Conservation (phyloP, 1,139 yeast genomes). For the Kluyveromyces sp. region DNA sequence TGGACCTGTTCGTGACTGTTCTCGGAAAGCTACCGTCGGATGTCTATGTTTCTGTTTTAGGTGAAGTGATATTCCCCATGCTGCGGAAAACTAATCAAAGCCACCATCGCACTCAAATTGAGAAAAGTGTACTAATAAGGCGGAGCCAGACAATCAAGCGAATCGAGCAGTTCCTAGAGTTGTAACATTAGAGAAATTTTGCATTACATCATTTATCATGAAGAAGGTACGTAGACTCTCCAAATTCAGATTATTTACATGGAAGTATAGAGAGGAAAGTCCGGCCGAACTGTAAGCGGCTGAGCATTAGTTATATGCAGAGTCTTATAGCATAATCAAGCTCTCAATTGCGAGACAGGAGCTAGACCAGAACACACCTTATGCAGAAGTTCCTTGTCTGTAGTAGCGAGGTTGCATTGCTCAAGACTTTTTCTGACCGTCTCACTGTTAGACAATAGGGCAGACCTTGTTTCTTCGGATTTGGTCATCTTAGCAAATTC, state of each 20-base stretch:
- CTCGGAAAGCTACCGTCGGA: conserved; percentile 18
- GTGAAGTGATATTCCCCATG: conserved; percentile 14
- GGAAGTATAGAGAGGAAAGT: too few relatives aligned
- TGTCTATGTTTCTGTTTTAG: conserved; percentile 15
- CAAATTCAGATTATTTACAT: conserved; percentile 11
- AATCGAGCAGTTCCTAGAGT: conserved; percentile 8
- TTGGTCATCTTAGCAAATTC: conserved; percentile 18
- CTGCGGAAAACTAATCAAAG: conserved; percentile 13
- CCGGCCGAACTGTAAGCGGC: too few relatives aligned
- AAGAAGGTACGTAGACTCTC: background rate
- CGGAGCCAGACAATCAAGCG: conserved; percentile 15
- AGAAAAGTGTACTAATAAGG: conserved; percentile 22
- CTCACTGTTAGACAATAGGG: conserved; percentile 18
- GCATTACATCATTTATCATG: background rate
- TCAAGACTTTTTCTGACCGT: conserved; percentile 23
- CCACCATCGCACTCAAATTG: conserved; percentile 14
- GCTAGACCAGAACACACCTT: conserved; percentile 30
- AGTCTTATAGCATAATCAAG: conserved; percentile 2
- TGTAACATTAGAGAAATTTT: background rate
- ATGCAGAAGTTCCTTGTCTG: conserved; percentile 17
- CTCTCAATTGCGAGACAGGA: conserved; percentile 22
- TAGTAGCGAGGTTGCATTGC: conserved; percentile 13
- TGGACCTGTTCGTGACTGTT: conserved; percentile 11
- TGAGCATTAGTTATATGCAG: background rate
- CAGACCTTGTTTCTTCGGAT: conserved; percentile 15